A percentile compares a stretch with the other conserved stretches of the same genome.
Evolutionary conservation across 805 yeast genomes (phyloP).

Genomic region (Sugiyamaella floridensis): DNA sequence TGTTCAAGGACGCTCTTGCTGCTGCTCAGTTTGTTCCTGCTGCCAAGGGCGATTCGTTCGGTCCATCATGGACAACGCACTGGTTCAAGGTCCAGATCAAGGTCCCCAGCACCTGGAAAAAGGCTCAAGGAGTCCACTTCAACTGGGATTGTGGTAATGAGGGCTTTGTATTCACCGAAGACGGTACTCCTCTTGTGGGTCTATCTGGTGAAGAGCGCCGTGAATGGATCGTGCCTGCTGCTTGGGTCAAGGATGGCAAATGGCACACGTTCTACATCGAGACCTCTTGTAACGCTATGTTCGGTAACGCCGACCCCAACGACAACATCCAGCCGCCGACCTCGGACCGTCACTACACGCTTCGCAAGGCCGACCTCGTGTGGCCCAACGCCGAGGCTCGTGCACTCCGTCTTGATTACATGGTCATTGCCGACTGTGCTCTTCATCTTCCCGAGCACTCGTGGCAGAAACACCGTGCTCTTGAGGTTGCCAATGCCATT

Average conservation of each 20-base stretch:
- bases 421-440: constrained; percentile 89
- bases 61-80: constrained; percentile 95
- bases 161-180: constrained; percentile 67
- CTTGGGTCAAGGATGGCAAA: constrained; percentile 41
- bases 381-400: constrained; percentile 77
- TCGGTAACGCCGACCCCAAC: constrained; percentile 56
- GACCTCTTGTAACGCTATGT: constrained; percentile 92
- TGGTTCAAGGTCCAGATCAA: constrained; percentile 73
- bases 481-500: constrained; percentile 70
- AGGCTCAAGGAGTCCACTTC: constrained; percentile 49
- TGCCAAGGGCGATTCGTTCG: constrained; percentile 63
- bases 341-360: constrained; percentile 60
- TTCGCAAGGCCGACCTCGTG: constrained; percentile 67
- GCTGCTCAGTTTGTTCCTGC: constrained; percentile 38
- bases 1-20: constrained; percentile 39
- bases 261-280: constrained; percentile 73
- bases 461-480: constrained; percentile 80
- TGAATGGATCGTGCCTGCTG: constrained; percentile 58
- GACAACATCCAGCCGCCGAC: constrained; percentile 56
- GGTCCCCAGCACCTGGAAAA: constrained; percentile 47
- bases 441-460: constrained; percentile 68
- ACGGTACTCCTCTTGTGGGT: constrained; percentile 72
- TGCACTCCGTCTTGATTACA: constrained; percentile 67
- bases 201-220: constrained; percentile 80
- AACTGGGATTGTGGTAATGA: constrained; percentile 86